Base-by-base conservation (phyloP, 176 grass and related monocot species). In the Puya raimondii region DNA sequence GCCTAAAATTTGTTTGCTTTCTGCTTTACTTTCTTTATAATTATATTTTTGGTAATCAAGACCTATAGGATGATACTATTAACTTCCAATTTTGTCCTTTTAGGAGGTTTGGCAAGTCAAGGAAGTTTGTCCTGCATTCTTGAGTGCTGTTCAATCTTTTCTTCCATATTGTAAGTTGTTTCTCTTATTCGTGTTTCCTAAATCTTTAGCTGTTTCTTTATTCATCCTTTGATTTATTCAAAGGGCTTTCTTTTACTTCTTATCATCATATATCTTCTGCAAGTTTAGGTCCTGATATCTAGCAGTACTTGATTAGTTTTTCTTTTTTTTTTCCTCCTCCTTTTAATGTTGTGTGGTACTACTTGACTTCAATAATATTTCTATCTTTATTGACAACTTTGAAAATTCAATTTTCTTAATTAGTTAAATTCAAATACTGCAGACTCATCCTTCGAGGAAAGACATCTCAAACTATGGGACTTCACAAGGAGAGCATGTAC, bases 81-180 rank as follows among this genome's bases (percentile, higher is more conserved):
- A 75, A 61, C 11, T 72, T 33, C 56, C 70, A 69, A 82, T 58
- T 23, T 80, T 15, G 25, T 68, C 50, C 23, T 80, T 71, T 79
- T 75, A 99, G 94, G 94, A 93, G 77, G 75, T 99, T 71, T 85
- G 81, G 82, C 87, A 93, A 72, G 84, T 99, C 72, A 99, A 91
- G 81, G 94, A 99, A 90, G 94, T 99, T 64, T 99, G 89, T 79
- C 94, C 94, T 66, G 86, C 85, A 63, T 69, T 99, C 67, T 85
- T 99, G 82, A 81, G 64, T 81, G 94, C 87, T 64, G 78, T 93
- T 77, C 85, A 90, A 82, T 99, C 94, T 51, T 80, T 97, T 81
- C 89, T 97, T 76, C 87, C 87, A 72, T 93, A 93, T 73, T 90
- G 94, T 99, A 88, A 87, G 89, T 79, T 63, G 14, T 15, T 47